phyloP scores from a whole-genome alignment of 1,139 yeast species.

The Yamadazyma sp. region DNA sequence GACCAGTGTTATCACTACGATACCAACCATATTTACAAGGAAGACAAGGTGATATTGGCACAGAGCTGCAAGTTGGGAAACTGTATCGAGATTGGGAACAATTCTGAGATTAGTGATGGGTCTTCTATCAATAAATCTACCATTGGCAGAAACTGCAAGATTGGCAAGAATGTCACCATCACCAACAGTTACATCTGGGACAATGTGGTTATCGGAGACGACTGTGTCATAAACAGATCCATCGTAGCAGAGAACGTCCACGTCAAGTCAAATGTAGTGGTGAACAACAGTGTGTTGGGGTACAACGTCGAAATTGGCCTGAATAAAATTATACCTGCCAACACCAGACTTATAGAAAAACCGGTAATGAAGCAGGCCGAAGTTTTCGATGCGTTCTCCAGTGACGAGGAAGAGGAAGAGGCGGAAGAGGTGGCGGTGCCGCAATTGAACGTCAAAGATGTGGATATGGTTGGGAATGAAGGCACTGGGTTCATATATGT shows the following conservation, averaged over 20 bases:
- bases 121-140: constrained; percentile 62
- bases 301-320: constrained; percentile 66
- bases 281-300: constrained; percentile 81
- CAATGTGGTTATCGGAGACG: constrained; percentile 68
- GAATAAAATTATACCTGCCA: constrained; percentile 44
- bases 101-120: constrained; percentile 64
- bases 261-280: constrained; percentile 49
- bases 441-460: constrained; percentile 24
- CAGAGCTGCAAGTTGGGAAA: constrained; percentile 85
- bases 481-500: constrained; percentile 63
- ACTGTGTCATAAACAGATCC: constrained; percentile 55
- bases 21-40: constrained; percentile 83
- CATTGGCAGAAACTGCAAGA: constrained; percentile 80
- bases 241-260: constrained; percentile 67
- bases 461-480: constrained; percentile 53
- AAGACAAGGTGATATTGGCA: constrained; percentile 77
- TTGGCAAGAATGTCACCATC: constrained; percentile 75
- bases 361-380: constrained; percentile 38
- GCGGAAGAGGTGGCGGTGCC: constrained; percentile 7
- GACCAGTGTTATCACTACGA: constrained; percentile 77
- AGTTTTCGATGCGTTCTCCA: constrained; percentile 25
- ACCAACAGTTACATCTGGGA: constrained; percentile 87
- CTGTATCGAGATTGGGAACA: constrained; percentile 75
- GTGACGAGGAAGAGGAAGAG: constrained; percentile 28
- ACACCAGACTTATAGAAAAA: constrained; percentile 52